Evolutionary conservation across 306 rosid genomes (phyloP).

Genomic region (Coriaria nepalensis): DNA sequence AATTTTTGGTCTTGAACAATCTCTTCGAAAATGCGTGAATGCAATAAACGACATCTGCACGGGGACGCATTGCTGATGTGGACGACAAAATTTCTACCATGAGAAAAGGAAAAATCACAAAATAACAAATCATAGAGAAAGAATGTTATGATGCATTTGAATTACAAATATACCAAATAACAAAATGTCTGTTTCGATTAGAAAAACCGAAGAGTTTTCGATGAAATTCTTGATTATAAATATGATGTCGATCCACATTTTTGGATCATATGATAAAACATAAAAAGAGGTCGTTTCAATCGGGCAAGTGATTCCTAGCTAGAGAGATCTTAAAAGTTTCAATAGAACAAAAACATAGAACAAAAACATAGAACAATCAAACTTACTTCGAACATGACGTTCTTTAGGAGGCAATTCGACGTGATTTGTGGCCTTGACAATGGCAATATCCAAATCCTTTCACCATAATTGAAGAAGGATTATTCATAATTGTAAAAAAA

Average conservation of each 20-base stretch:
- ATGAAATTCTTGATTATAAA: background rate
- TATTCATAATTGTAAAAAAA: background rate
- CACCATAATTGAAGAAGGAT: background rate
- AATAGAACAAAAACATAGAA: background rate
- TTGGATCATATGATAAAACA: too few species aligned
- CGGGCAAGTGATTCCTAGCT: too few species aligned
- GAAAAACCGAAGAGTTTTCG: background rate
- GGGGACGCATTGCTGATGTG: constrained; percentile 61
- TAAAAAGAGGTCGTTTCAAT: too few species aligned
- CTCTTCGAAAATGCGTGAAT: constrained; percentile 66
- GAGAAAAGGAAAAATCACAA: background rate
- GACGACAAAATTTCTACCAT: constrained; percentile 58
- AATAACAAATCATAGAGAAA: background rate
- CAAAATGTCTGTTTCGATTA: too few species aligned
- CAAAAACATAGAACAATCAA: constrained; percentile 5
- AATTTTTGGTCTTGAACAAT: constrained; percentile 65
- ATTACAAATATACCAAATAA: too few species aligned
- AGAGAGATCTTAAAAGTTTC: background rate
- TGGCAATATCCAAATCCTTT: constrained; percentile 90
- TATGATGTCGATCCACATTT: too few species aligned
- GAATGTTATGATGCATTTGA: too few species aligned
- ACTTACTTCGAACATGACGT: constrained; percentile 85
- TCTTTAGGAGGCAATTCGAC: constrained; percentile 86
- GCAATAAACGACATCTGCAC: constrained; percentile 87
- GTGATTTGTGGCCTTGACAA: constrained; percentile 88